A percentile compares a stretch with the other conserved stretches of the same genome.
Conservation (phyloP, 805 yeast genomes). For the Henningerozyma blattae region DNA sequence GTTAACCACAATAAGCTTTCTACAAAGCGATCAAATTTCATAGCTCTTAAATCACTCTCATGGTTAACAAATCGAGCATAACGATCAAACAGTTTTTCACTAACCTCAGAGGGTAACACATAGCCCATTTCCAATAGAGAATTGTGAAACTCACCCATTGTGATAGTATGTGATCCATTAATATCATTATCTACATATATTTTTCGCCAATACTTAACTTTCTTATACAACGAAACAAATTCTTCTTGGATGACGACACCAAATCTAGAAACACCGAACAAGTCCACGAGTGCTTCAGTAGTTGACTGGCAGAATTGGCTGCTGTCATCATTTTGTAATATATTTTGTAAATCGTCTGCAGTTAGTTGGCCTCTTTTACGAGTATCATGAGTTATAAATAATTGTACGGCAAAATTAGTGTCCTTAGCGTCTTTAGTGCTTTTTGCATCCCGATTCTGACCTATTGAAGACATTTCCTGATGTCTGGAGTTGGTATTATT, state of each 20-base stretch:
- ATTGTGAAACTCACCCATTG: conserved; percentile 22
- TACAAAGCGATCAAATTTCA: conserved; percentile 73
- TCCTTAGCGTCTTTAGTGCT: conserved; percentile 13
- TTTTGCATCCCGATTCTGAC: neutral
- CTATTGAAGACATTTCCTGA: neutral
- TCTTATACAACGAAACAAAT: conserved; percentile 22
- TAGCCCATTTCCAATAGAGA: conserved; percentile 25
- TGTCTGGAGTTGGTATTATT: too few species aligned
- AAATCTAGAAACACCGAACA: conserved; percentile 25
- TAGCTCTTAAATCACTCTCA: conserved; percentile 21
- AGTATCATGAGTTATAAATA: conserved; percentile 23
- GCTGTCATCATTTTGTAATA: conserved; percentile 25
- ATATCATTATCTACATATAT: conserved; percentile 26
- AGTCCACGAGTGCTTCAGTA: conserved; percentile 23
- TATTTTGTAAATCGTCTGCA: conserved; percentile 23
- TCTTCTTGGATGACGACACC: conserved; percentile 24
- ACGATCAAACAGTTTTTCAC: conserved; percentile 26
- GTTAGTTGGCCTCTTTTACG: conserved; percentile 21
- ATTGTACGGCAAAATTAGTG: conserved; percentile 17
- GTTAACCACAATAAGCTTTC: conserved; percentile 69
- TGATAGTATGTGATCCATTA: conserved; percentile 22
- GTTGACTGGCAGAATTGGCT: conserved; percentile 23
- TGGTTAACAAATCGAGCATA: conserved; percentile 23
- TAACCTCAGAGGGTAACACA: conserved; percentile 23
- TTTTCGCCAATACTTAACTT: conserved; percentile 25